Evolutionary conservation across 257 asterid species (phyloP).

Genomic region (Haberlea rhodopensis): DNA sequence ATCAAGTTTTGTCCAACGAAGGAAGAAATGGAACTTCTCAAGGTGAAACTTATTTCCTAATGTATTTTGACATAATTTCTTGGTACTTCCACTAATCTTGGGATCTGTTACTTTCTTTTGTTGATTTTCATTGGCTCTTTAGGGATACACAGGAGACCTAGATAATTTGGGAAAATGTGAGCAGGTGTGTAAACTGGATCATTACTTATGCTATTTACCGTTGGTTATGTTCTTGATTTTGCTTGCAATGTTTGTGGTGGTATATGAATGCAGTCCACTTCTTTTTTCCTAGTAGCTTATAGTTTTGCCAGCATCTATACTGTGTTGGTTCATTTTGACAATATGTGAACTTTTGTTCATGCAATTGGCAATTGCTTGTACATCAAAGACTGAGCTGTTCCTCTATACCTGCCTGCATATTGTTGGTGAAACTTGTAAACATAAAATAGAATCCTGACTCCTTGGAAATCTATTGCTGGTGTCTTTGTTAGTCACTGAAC

Average conservation of each 20-base stretch:
- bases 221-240: background rate
- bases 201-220: constrained; percentile 9
- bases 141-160: constrained; percentile 88
- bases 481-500: background rate
- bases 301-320: background rate
- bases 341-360: no score
- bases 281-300: background rate
- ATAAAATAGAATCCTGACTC: background rate
- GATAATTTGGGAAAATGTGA: constrained; percentile 93
- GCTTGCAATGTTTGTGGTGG: constrained; percentile 8
- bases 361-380: background rate
- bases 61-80: constrained; percentile 12
- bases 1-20: constrained; percentile 96
- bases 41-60: constrained; percentile 51
- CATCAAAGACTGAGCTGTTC: background rate
- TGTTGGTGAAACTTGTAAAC: background rate
- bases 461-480: background rate
- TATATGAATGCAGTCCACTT: constrained; percentile 8
- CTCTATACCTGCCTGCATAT: background rate
- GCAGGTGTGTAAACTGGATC: constrained; percentile 58
- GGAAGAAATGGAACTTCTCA: constrained; percentile 97
- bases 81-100: constrained; percentile 17
- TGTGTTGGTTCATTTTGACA: background rate
- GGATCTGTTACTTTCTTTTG: constrained; percentile 13
- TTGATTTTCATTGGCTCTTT: constrained; percentile 30